These are phyloP conservation scores for Tolypocladium ovalisporum DNA, from an alignment of 2,329 filamentous ascomycete species.

Conservation along the genomic window DNA sequence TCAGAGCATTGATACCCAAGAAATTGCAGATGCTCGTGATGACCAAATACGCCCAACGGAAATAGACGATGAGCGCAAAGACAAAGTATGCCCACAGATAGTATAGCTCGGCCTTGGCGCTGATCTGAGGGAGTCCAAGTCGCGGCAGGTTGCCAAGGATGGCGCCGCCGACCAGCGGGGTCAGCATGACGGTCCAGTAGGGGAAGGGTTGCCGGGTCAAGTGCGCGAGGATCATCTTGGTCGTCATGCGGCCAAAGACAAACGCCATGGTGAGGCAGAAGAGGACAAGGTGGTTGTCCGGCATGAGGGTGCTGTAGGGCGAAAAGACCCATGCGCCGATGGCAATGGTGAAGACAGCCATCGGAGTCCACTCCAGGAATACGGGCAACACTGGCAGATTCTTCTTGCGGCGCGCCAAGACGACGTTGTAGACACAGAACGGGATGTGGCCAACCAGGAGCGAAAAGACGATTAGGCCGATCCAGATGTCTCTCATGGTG, in stretches of 20 bases:
- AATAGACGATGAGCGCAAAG: conserved; percentile 79
- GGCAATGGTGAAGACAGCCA: conserved; percentile 66
- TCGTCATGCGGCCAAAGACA: conserved; percentile 95
- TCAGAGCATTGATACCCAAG: conserved; percentile 88
- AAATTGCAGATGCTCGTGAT: conserved; percentile 86
- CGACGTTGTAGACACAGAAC: conserved; percentile 80
- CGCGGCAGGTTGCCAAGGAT: conserved; percentile 72
- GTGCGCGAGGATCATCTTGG: conserved; percentile 96
- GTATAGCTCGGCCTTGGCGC: conserved; percentile 55
- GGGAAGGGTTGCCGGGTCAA: conserved; percentile 89
- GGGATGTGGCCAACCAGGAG: conserved; percentile 70
- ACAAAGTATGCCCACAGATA: conserved; percentile 80
- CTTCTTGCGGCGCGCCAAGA: conserved; percentile 59
- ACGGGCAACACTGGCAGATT: conserved; percentile 69
- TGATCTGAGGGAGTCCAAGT: conserved; percentile 59
- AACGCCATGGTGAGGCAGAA: conserved; percentile 94
- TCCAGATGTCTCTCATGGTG: conserved; percentile 82
- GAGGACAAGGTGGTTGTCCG: conserved; percentile 78
- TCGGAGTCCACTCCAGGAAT: conserved; percentile 89
- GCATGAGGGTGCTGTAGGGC: conserved; percentile 70
- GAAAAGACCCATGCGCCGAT: conserved; percentile 82
- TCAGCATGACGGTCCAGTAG: conserved; percentile 88
- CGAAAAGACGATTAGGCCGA: conserved; percentile 55
- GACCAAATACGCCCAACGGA: conserved; percentile 84
- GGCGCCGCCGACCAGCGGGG: conserved; percentile 77